Percentiles rank a stretch among this genome's conserved stretches.
Conservation (phyloP, 1,284 basidiomycete species). For the Ceratobasidium sp. region DNA sequence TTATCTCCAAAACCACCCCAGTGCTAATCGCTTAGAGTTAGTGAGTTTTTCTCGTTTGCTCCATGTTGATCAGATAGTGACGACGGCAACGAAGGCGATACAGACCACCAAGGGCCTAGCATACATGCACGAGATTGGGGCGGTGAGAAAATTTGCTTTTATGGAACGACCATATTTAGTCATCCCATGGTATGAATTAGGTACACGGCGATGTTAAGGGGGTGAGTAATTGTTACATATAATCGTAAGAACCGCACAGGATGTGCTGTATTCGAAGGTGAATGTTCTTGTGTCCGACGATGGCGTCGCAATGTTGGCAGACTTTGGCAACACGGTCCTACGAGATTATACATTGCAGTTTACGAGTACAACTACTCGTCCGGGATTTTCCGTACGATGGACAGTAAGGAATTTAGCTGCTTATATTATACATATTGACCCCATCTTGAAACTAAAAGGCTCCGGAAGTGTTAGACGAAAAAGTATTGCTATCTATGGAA, state of each 20-base stretch:
- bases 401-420: not conserved
- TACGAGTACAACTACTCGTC: not conserved
- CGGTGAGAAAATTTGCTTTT: not conserved
- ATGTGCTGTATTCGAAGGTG: not conserved
- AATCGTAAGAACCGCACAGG: not conserved
- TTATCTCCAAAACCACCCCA: not conserved
- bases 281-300: slow-evolving; percentile 11
- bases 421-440: not conserved
- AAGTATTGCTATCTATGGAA: not conserved
- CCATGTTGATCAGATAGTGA: too few relatives aligned
- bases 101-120: not conserved
- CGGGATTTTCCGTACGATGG: not conserved
- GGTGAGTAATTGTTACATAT: not conserved
- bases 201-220: slow-evolving; percentile 28
- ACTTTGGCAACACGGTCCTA: slow-evolving; percentile 17
- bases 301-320: slow-evolving; percentile 2
- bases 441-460: not conserved
- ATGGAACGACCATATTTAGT: not conserved
- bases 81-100: not conserved
- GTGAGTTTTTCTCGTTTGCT: not conserved
- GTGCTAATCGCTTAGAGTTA: not conserved
- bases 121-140: not conserved
- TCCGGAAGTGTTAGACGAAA: not conserved
- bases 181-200: not conserved
- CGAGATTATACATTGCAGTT: not conserved